phyloP scores from a whole-genome alignment of 2,329 filamentous ascomycete genomes.

The Aspergillus sp. region DNA sequence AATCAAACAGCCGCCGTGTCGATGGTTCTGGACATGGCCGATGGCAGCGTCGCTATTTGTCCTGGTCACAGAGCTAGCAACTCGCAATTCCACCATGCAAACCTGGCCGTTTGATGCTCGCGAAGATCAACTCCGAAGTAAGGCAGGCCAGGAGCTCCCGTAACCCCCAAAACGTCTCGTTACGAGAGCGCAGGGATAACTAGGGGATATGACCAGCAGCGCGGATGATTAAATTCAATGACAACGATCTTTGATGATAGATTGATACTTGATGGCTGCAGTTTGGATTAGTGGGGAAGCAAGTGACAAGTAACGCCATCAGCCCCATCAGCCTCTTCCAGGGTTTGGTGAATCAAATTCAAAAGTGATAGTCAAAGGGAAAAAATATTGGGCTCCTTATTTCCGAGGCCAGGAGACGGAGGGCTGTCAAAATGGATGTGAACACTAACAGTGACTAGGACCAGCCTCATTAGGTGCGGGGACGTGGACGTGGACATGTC shows the following conservation, averaged over 20 bases:
- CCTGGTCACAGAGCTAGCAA: neutral
- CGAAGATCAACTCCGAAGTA: conserved; percentile 2
- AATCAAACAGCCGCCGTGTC: neutral
- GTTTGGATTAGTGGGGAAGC: neutral
- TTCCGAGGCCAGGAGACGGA: too few relatives aligned
- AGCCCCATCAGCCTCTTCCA: conserved; percentile 19
- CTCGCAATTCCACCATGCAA: neutral
- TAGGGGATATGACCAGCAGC: neutral
- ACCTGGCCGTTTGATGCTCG: neutral
- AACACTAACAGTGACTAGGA: too few relatives aligned
- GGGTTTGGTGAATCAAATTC: neutral
- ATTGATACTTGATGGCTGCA: neutral
- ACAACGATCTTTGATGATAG: neutral
- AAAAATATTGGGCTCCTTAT: too few relatives aligned
- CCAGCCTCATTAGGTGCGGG: neutral
- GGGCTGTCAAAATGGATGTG: too few relatives aligned
- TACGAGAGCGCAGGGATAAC: neutral
- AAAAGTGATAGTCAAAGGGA: neutral
- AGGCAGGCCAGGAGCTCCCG: neutral
- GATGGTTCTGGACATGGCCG: neutral
- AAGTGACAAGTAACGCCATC: conserved; percentile 11
- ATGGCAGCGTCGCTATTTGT: neutral
- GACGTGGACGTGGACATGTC: neutral
- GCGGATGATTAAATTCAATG: neutral
- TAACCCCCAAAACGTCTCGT: neutral